Percentiles rank a stretch among this genome's conserved stretches.
phyloP scores from a whole-genome alignment of 1,284 basidiomycete species.

The Ustilago lituana region DNA sequence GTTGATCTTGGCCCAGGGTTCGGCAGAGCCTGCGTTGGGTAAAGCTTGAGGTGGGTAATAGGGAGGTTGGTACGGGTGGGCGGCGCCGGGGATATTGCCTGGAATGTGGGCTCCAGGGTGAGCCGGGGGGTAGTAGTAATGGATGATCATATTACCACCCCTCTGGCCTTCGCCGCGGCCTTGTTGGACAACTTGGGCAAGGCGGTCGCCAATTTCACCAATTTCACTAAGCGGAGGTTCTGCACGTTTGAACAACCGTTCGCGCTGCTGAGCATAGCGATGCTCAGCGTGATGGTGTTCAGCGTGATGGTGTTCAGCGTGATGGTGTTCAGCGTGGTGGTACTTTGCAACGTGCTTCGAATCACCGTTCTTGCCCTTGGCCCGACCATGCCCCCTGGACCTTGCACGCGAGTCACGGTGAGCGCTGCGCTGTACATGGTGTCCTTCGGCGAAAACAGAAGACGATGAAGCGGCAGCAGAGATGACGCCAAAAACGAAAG shows the following conservation, averaged over 20 bases:
- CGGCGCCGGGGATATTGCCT: neutral
- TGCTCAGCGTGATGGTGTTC: constrained; percentile 4
- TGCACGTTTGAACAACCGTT: constrained; percentile 3
- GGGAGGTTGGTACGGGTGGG: constrained; percentile 5
- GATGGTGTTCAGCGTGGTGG: neutral
- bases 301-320: neutral
- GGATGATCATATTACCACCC: constrained; percentile 1
- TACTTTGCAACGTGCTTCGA: constrained; percentile 8
- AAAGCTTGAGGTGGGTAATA: neutral
- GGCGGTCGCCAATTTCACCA: neutral
- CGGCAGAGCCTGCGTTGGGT: no score
- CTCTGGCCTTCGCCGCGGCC: neutral
- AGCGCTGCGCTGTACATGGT: neutral
- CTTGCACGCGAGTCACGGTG: neutral
- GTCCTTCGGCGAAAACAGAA: constrained; percentile 8
- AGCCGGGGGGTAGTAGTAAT: neutral
- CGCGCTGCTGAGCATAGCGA: neutral
- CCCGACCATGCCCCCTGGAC: neutral
- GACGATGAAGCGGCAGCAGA: constrained; percentile 36
- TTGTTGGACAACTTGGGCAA: constrained; percentile 1
- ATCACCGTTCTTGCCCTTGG: neutral
- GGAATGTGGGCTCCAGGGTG: neutral
- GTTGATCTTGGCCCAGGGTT: neutral
- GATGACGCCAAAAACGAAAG: constrained; percentile 43
- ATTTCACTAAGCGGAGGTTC: neutral